Conservation (phyloP, 2,329 filamentous ascomycete species). For the Cyclaneusma minus region DNA sequence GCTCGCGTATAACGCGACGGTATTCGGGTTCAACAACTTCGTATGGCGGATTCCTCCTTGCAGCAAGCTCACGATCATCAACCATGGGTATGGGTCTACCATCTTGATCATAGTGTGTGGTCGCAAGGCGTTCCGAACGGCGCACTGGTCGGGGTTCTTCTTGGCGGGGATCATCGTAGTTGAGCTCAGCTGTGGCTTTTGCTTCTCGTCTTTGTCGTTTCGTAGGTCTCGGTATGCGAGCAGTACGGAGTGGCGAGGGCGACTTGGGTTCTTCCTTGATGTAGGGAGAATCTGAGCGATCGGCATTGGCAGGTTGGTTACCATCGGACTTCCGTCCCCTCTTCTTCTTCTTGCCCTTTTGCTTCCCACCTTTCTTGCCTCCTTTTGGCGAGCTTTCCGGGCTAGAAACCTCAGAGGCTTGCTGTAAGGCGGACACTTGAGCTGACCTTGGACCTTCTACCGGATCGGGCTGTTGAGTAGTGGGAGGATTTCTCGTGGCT, state of each 20-base stretch:
- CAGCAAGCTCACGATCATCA: no score
- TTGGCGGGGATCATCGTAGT: conserved; percentile 30
- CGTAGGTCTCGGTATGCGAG: conserved; percentile 34
- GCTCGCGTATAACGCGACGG: no score
- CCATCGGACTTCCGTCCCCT: conserved; percentile 26
- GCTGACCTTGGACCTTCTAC: conserved; percentile 23
- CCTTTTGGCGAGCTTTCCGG: conserved; percentile 45
- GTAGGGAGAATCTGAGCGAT: conserved; percentile 30
- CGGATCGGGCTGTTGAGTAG: conserved; percentile 12
- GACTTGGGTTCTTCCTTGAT: conserved; percentile 53
- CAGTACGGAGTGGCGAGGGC: conserved; percentile 39
- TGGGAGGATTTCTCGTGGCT: conserved; percentile 24
- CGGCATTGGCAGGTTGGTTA: conserved; percentile 14
- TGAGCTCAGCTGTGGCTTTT: conserved; percentile 24
- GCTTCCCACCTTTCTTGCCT: conserved; percentile 29
- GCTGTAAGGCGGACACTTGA: conserved; percentile 41
- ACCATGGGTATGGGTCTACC: no score
- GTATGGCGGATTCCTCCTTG: no score
- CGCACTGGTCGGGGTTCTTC: conserved; percentile 21
- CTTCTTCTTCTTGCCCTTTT: conserved; percentile 34
- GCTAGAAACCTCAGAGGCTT: conserved; percentile 32
- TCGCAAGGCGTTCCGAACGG: conserved; percentile 16
- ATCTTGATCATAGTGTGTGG: no score
- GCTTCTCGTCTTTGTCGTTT: conserved; percentile 38
- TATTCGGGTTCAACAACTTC: no score